Conservation (phyloP, 495 filamentous ascomycete genomes). For the Pseudevernia furfuracea region DNA sequence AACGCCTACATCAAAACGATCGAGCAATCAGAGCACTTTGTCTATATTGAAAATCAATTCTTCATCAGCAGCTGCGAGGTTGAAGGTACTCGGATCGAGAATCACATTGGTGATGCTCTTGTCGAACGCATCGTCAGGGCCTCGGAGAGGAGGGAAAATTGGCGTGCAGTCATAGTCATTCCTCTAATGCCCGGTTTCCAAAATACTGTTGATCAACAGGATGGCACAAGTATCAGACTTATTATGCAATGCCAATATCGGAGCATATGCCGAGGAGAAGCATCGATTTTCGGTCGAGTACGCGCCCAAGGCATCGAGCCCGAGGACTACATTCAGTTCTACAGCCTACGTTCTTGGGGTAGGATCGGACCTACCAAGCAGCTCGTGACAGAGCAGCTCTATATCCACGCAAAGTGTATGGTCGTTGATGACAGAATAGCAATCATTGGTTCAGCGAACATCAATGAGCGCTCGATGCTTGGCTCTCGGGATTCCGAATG, state of each 20-base stretch:
- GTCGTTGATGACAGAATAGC: constrained; percentile 90
- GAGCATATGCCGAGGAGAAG: constrained; percentile 90
- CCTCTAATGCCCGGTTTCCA: constrained; percentile 98
- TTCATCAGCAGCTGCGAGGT: constrained; percentile 92
- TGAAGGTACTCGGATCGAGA: constrained; percentile 78
- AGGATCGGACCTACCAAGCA: constrained; percentile 75
- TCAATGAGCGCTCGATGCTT: constrained; percentile 96
- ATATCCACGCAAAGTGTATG: constrained; percentile 97
- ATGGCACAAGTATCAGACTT: constrained; percentile 85
- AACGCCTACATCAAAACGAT: constrained; percentile 93
- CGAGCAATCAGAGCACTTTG: constrained; percentile 88
- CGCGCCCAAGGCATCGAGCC: constrained; percentile 80
- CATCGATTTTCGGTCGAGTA: constrained; percentile 84
- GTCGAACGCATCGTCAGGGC: constrained; percentile 87
- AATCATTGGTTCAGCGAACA: constrained; percentile 96
- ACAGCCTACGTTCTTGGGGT: constrained; percentile 86
- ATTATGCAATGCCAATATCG: constrained; percentile 98
- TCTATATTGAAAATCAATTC: constrained; percentile 99
- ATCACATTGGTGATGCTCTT: constrained; percentile 88
- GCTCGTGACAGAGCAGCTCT: constrained; percentile 91
- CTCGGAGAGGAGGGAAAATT: constrained; percentile 74
- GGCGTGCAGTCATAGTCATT: constrained; percentile 90
- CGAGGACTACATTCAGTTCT: constrained; percentile 95
- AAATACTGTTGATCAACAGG: constrained; percentile 87
- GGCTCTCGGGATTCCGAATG: constrained; percentile 87